Evolutionary conservation across 2,329 filamentous ascomycete genomes (phyloP).

Genomic region (Aquanectria penicillioides): DNA sequence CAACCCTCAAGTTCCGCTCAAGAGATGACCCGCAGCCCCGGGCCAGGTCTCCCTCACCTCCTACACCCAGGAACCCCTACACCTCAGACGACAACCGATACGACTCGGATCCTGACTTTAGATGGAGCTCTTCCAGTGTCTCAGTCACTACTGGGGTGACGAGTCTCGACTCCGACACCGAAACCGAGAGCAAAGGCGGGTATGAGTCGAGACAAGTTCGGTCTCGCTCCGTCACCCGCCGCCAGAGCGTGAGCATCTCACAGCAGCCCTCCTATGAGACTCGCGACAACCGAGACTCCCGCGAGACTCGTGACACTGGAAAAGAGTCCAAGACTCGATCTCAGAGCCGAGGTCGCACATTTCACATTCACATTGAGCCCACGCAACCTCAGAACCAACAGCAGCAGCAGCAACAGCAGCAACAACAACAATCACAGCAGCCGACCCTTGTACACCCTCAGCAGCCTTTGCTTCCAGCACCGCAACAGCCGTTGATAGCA

Average conservation of each 20-base stretch:
- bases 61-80: constrained; percentile 32
- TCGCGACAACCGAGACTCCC: constrained; percentile 1
- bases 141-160: constrained; percentile 38
- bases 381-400: constrained; percentile 20
- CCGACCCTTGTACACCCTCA: constrained; percentile 12
- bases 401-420: constrained; percentile 12
- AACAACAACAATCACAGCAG: neutral
- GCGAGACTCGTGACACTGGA: constrained; percentile 28
- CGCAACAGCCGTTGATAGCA: neutral
- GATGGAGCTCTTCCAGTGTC: constrained; percentile 35
- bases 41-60: constrained; percentile 31
- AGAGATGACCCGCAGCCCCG: constrained; percentile 24
- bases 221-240: constrained; percentile 32
- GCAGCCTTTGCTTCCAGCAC: neutral
- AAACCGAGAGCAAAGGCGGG: constrained; percentile 11
- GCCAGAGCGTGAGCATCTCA: constrained; percentile 23
- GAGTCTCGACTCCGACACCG: constrained; percentile 37
- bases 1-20: constrained; percentile 38
- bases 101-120: constrained; percentile 37
- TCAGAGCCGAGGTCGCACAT: constrained; percentile 39
- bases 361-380: constrained; percentile 43
- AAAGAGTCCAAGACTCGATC: constrained; percentile 33
- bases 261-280: constrained; percentile 16
- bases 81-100: constrained; percentile 38
- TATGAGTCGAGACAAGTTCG: constrained; percentile 33